Evolutionary conservation across 202 grass and related monocot genomes (phyloP).

Genomic region (Setaria italica): DNA sequence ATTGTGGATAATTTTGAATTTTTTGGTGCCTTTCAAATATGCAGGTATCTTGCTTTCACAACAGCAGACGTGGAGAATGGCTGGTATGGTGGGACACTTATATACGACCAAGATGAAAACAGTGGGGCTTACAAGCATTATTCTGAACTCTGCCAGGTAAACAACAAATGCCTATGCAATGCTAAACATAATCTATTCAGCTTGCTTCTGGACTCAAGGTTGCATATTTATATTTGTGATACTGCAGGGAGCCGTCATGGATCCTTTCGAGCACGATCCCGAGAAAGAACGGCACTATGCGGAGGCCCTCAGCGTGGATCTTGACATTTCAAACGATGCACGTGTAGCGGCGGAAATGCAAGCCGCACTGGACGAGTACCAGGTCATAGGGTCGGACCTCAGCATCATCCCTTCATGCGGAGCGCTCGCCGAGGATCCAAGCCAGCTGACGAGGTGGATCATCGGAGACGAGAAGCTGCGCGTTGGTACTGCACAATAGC

Average conservation of each 20-base stretch:
- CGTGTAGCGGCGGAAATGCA: constrained; percentile 62
- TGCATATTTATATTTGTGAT: constrained; percentile 17
- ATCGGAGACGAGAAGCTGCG: constrained; percentile 77
- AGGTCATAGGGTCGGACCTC: constrained; percentile 75
- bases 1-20: not conserved
- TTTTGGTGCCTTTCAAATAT: constrained; percentile 5
- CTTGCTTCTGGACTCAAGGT: not conserved
- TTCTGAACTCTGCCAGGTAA: constrained; percentile 79
- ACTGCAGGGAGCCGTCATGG: constrained; percentile 77
- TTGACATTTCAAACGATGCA: constrained; percentile 59
- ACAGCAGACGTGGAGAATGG: constrained; percentile 69
- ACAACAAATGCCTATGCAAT: not conserved
- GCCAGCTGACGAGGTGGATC: constrained; percentile 80
- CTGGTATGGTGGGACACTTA: constrained; percentile 85
- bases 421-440: constrained; percentile 60
- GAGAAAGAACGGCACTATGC: constrained; percentile 73
- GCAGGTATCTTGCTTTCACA: constrained; percentile 78
- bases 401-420: constrained; percentile 68
- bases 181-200: not conserved
- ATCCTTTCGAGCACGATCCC: constrained; percentile 75
- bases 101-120: constrained; percentile 86
- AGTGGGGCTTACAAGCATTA: constrained; percentile 83
- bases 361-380: constrained; percentile 60
- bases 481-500: constrained; percentile 38
- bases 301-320: constrained; percentile 58